These are phyloP conservation scores for Diplodia intermedia DNA, from an alignment of 2,329 filamentous ascomycete genomes.

Conservation along the genomic window DNA sequence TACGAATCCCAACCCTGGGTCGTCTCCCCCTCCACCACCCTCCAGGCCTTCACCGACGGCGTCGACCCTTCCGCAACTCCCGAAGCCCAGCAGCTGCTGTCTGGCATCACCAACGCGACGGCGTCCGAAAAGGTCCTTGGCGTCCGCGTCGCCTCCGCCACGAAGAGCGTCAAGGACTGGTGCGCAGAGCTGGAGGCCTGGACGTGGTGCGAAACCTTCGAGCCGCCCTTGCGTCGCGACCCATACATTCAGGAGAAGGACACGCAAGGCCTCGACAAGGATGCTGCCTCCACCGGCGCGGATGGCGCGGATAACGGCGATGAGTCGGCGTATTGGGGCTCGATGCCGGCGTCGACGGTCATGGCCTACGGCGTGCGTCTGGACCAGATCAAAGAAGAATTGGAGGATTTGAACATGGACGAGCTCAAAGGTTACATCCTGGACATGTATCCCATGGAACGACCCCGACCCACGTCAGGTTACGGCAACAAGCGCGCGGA, in stretches of 20 bases:
- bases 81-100: constrained; percentile 50
- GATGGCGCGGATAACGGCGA: constrained; percentile 32
- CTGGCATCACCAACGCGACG: constrained; percentile 69
- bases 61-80: constrained; percentile 53
- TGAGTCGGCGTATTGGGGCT: constrained; percentile 66
- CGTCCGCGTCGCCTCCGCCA: constrained; percentile 71
- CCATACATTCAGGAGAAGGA: constrained; percentile 35
- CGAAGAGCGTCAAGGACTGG: constrained; percentile 76
- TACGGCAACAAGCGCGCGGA: constrained; percentile 42
- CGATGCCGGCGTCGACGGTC: constrained; percentile 70
- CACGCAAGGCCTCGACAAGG: constrained; percentile 24
- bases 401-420: constrained; percentile 77
- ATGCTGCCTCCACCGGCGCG: constrained; percentile 7
- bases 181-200: constrained; percentile 72
- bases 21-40: constrained; percentile 49
- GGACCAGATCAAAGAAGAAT: constrained; percentile 72
- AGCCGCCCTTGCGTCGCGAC: constrained; percentile 42
- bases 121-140: constrained; percentile 74
- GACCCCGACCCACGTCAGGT: constrained; percentile 54
- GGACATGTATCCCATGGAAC: constrained; percentile 70
- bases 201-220: constrained; percentile 63
- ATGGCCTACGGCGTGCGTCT: constrained; percentile 73
- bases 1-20: constrained; percentile 35
- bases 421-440: constrained; percentile 90
- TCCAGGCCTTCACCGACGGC: constrained; percentile 52